phyloP scores from a whole-genome alignment of 148 eudicot genomes.

The Talinum fruticosum region DNA sequence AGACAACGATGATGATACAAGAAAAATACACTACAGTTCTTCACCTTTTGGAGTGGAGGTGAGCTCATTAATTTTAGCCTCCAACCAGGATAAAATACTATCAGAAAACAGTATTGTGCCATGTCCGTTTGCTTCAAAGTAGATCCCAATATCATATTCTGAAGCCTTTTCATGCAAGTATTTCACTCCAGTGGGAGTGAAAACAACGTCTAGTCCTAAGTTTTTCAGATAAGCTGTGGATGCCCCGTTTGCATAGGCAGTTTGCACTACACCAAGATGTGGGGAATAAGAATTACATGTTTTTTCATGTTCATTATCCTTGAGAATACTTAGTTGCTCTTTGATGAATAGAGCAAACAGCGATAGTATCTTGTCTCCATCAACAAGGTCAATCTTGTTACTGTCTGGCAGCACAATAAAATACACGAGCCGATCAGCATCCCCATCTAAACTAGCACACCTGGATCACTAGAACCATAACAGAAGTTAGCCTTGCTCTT shows the following conservation, averaged over 20 bases:
- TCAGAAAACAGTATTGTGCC: conserved; percentile 91
- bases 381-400: conserved; percentile 70
- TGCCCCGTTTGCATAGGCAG: conserved; percentile 98
- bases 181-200: conserved; percentile 94
- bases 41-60: conserved; percentile 56
- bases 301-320: conserved; percentile 29
- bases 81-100: conserved; percentile 53
- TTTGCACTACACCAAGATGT: conserved; percentile 74
- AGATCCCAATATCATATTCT: conserved; percentile 76
- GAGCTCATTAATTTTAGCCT: conserved; percentile 45
- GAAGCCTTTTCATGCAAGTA: conserved; percentile 86
- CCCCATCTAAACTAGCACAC: conserved; percentile 99
- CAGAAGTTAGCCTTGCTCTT: conserved; percentile 32
- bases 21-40: background rate
- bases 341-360: conserved; percentile 73
- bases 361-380: conserved; percentile 93
- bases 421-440: conserved; percentile 95
- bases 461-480: conserved; percentile 61
- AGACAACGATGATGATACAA: background rate
- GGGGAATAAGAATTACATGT: conserved; percentile 31
- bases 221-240: conserved; percentile 81
- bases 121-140: conserved; percentile 96
- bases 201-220: conserved; percentile 63
- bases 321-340: conserved; percentile 59
- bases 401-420: conserved; percentile 56